Evolutionary conservation across 371 early-diverging fungal species (phyloP).

Genomic region (Syncephalastrum racemosum): DNA sequence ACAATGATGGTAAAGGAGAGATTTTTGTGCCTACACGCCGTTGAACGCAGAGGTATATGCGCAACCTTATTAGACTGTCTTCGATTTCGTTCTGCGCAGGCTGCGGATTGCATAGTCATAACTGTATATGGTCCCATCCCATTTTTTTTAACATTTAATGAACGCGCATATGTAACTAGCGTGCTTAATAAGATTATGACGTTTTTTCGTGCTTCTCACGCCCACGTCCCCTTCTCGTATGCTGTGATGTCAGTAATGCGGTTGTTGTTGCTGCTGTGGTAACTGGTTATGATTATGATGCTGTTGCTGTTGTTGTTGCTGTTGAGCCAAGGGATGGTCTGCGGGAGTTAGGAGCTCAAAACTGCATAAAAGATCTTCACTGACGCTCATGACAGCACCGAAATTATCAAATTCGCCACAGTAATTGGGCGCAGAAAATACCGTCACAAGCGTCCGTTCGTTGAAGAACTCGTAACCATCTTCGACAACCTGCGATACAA

Average conservation of each 20-base stretch:
- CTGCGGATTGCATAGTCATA: too few relatives aligned
- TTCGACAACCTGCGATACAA: slow-evolving; percentile 71
- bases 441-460: slow-evolving; percentile 85
- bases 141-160: too few relatives aligned
- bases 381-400: slow-evolving; percentile 91
- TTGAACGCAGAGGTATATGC: too few relatives aligned
- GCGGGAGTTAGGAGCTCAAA: slow-evolving; percentile 49
- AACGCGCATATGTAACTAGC: too few relatives aligned
- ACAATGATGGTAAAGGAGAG: too few relatives aligned
- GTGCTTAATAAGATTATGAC: too few relatives aligned
- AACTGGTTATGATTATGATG: neutral
- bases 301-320: slow-evolving; percentile 7
- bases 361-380: slow-evolving; percentile 85
- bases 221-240: too few relatives aligned
- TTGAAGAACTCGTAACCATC: slow-evolving; percentile 97
- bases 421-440: slow-evolving; percentile 96
- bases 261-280: slow-evolving; percentile 5
- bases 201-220: too few relatives aligned
- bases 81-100: too few relatives aligned
- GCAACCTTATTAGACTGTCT: too few relatives aligned
- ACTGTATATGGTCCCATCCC: too few relatives aligned
- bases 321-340: slow-evolving; percentile 8
- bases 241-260: neutral
- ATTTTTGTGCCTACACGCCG: too few relatives aligned
- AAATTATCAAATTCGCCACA: slow-evolving; percentile 96